Percentiles rank a stretch among this genome's conserved stretches.
These are phyloP conservation scores for Kwoniella shivajii DNA, from an alignment of 1,284 basidiomycete species.

Conservation along the genomic window DNA sequence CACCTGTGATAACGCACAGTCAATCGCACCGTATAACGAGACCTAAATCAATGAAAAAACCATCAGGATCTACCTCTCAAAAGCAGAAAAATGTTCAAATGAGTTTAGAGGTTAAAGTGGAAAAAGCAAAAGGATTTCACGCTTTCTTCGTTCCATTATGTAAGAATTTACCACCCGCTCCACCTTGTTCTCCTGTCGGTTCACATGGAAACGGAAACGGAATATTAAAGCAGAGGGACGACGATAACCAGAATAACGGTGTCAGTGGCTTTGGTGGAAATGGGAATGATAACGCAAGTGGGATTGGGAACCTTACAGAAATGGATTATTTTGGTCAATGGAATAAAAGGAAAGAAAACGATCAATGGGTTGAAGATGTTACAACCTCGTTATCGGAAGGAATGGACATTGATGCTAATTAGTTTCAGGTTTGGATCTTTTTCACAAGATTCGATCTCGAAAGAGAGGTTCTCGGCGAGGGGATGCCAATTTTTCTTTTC, in stretches of 20 bases:
- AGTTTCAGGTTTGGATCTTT: no score
- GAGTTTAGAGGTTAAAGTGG: constrained; percentile 47
- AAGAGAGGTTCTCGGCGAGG: no score
- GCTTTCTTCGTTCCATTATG: constrained; percentile 48
- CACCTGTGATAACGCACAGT: not conserved
- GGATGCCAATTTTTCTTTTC: no score
- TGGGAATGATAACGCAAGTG: not conserved
- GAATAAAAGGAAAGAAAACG: constrained; percentile 17
- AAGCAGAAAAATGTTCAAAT: constrained; percentile 45
- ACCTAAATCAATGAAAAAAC: constrained; percentile 37
- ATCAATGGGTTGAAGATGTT: constrained; percentile 48
- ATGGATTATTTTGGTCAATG: constrained; percentile 31
- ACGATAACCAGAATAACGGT: not conserved
- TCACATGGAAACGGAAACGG: no score
- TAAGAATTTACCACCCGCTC: constrained; percentile 38
- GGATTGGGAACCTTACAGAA: constrained; percentile 1
- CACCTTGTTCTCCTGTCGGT: constrained; percentile 41
- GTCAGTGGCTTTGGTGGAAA: not conserved
- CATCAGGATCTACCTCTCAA: constrained; percentile 23
- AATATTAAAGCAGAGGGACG: not conserved
- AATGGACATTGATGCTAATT: constrained; percentile 37
- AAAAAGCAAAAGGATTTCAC: constrained; percentile 45
- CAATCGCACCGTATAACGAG: constrained; percentile 9
- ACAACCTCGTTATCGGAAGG: constrained; percentile 12
- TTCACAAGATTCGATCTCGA: no score